Evolutionary conservation across 495 filamentous ascomycete genomes (phyloP).

Genomic region (Annulohypoxylon stygium): DNA sequence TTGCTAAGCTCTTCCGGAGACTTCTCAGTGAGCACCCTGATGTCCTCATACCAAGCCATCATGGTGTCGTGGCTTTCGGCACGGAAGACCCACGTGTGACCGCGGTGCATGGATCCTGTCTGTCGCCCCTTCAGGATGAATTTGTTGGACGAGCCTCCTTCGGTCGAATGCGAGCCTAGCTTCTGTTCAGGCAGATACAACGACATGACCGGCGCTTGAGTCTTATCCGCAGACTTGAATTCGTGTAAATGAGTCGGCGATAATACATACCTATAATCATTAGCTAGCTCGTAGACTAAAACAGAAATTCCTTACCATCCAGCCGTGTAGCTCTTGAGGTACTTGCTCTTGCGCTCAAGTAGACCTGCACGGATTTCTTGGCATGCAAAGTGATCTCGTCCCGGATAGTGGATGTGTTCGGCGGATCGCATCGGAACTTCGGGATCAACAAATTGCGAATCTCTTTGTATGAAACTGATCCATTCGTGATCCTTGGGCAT

Average conservation of each 20-base stretch:
- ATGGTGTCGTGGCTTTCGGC: conserved; percentile 96
- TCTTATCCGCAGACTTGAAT: conserved; percentile 88
- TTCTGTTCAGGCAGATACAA: conserved; percentile 95
- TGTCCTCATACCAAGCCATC: conserved; percentile 96
- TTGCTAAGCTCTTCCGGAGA: conserved; percentile 90
- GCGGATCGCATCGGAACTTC: conserved; percentile 79
- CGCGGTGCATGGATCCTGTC: conserved; percentile 91
- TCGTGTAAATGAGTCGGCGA: conserved; percentile 97
- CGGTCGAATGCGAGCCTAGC: conserved; percentile 89
- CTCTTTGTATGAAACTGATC: conserved; percentile 82
- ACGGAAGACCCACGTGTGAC: conserved; percentile 97
- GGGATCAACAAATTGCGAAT: conserved; percentile 91
- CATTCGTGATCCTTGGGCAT: conserved; percentile 96
- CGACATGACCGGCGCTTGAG: conserved; percentile 87
- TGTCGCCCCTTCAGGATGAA: conserved; percentile 97
- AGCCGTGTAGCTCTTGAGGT: conserved; percentile 96
- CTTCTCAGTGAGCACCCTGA: conserved; percentile 85
- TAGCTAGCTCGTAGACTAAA: conserved; percentile 47
- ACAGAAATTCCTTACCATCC: conserved; percentile 78
- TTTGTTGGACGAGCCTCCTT: conserved; percentile 92
- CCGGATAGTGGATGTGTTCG: conserved; percentile 93
- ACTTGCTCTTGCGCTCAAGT: conserved; percentile 98
- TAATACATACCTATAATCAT: conserved; percentile 86
- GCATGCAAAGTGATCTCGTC: conserved; percentile 86
- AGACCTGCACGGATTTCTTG: conserved; percentile 89